Base-by-base conservation (phyloP, 139 green algal species). In the Chlamydomonas asymmetrica region DNA sequence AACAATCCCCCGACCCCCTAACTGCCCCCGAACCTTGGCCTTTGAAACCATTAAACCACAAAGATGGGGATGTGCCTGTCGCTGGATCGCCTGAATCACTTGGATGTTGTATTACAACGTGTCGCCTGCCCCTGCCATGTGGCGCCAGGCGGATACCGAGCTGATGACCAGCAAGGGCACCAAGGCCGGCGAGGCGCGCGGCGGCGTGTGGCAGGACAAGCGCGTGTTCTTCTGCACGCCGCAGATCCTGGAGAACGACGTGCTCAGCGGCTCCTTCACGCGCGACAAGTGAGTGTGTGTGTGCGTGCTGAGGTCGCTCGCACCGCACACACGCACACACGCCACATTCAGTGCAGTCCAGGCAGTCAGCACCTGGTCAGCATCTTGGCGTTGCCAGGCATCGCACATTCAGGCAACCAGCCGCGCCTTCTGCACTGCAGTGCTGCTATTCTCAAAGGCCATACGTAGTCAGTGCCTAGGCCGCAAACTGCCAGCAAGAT, bases 191-290 rank as follows among this genome's bases (percentile, higher is more conserved):
- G 68, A 57, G 38, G 35, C 6, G 3, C 54, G 68, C 4, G 37
- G 38, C 29, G 56, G 65, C 16, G 31, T 76, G 45, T 89, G 84
- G 84, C 63, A 66, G 4, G 32, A 22, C 23, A 91, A 89, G 70
- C 87, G 90, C 50, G 76, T 95, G 27, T 96, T 98, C 84, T 99
- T 98, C 84, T 89, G 82, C 72, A 98, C 95, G 23, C 94, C 95
- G 1, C 91, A 98, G 79, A 79, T 88, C 18, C 75, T 99, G 57
- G 85, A 91, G 31, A 97, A 96, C 74, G 96, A 99, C 79, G 70
- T 98, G 0, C 60, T n/a, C 52, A 86, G 64, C 18, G 92, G 91
- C 75, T 64, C 37, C 5, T 87, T 63, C 34, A 65, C 70, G 4
- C 72, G 50, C 5, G 50, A 79, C 13, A 72, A 71, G 72, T 73